Conservation (phyloP, 306 rosid species). For the Cicer chorassanicum region DNA sequence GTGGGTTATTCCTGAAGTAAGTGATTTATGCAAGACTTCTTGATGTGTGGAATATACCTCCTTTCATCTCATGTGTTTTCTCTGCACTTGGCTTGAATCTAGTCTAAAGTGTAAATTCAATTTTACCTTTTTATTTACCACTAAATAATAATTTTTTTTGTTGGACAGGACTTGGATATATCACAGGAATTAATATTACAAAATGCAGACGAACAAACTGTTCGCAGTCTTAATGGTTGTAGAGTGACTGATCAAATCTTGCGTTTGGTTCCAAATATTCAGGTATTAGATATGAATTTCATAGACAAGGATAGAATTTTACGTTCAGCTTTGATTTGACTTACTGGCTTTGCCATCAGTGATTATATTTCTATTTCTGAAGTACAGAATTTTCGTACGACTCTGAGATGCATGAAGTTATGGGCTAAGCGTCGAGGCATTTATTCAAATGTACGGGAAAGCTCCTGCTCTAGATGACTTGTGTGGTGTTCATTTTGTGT, state of each 20-base stretch:
- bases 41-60: conserved; percentile 9
- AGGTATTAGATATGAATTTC: conserved; percentile 55
- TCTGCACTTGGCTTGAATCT: conserved; percentile 23
- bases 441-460: conserved; percentile 84
- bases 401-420: conserved; percentile 88
- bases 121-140: conserved; percentile 24
- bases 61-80: conserved; percentile 17
- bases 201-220: conserved; percentile 89
- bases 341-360: conserved; percentile 35
- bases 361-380: conserved; percentile 44
- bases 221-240: conserved; percentile 95
- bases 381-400: conserved; percentile 81
- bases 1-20: conserved; percentile 94
- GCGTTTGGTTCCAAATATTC: conserved; percentile 93
- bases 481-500: conserved; percentile 5
- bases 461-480: conserved; percentile 1
- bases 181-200: conserved; percentile 87
- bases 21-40: conserved; percentile 38
- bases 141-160: conserved; percentile 34
- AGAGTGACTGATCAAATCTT: conserved; percentile 91
- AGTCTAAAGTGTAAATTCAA: conserved; percentile 12
- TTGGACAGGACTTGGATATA: conserved; percentile 78
- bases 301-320: conserved; percentile 3
- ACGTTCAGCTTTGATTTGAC: conserved; percentile 7
- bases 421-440: conserved; percentile 96